Evolutionary conservation across 2,329 filamentous ascomycete species (phyloP), one percentile per base, ranked within the genome.

Genomic region (Blastomyces percursus): DNA sequence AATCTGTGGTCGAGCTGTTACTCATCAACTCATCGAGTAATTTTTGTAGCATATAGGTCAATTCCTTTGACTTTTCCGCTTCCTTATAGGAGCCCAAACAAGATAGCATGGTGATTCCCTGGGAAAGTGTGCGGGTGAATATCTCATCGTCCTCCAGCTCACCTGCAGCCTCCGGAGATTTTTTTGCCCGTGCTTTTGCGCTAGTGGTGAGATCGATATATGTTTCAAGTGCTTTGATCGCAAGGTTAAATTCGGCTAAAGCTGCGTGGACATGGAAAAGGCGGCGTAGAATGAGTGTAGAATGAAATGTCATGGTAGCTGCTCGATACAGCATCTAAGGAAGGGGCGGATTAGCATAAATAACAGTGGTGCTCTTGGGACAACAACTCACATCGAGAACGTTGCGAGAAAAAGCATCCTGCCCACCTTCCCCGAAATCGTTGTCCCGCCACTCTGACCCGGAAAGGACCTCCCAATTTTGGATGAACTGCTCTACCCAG

Each of bases 271-370:
- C 88, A 12, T 86, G 87, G 72, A 97, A 97, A 0, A 99, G 81
- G 69, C 92, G 85, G 63, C 93, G 84, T 38, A 99, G 78, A 65
- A 97, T 89, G 11, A 91, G 80, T 1, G 93, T 96, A 1, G 94
- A 99, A 75, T 99, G 94, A 71, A 94, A 99, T 0, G 92, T 96
- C 74, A 94, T 96, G 11, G 89, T 91, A 8, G 93, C 90, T 27
- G 92, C 90, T 48, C 88, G 88, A 74, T 97, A 99, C 7, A 99
- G 81, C 35, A 91, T 89, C 74, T 94, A 62, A 46, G 44, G 57
- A 27, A 3, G 46, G n/a, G 55, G 56, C 7, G 44, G 19, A 52
- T 60, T 40, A 64, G 48, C n/a, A 59, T n/a, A 8, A 8, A 52
- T 6, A 48, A 61, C 8, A 63, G 51, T 14, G 14, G 2, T 14